phyloP scores from a whole-genome alignment of 2,329 filamentous ascomycete genomes.

The Talaromyces albobiverticillius region DNA sequence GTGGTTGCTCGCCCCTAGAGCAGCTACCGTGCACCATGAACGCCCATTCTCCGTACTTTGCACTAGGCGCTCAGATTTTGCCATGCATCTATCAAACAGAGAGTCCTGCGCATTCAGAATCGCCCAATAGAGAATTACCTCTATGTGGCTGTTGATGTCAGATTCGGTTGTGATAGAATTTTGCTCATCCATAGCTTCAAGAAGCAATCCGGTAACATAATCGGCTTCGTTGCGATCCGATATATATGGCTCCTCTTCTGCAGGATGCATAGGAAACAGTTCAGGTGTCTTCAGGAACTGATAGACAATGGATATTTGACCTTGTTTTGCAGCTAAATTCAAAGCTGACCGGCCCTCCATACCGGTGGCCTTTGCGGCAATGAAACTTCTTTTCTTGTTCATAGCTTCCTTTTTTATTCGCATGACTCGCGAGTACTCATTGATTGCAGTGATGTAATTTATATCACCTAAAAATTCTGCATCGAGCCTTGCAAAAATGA shows the following conservation, averaged over 20 bases:
- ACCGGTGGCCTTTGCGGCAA: neutral
- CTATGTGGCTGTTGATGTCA: neutral
- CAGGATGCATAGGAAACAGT: neutral
- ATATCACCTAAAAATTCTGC: neutral
- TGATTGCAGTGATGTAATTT: too few relatives aligned
- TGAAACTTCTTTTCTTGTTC: neutral
- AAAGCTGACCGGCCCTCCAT: neutral
- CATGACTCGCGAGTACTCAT: too few relatives aligned
- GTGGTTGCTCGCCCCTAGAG: neutral
- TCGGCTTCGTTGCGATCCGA: neutral
- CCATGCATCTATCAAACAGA: neutral
- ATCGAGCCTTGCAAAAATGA: neutral
- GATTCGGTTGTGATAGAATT: neutral
- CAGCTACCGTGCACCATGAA: conserved; percentile 6
- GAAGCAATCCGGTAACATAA: neutral
- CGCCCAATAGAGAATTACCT: neutral
- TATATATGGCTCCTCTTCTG: neutral
- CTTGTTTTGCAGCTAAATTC: neutral
- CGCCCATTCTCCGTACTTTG: neutral
- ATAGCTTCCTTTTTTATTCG: neutral
- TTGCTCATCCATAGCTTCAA: neutral
- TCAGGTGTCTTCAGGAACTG: neutral
- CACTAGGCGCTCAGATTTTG: neutral
- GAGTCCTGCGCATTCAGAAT: neutral
- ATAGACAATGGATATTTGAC: neutral